A percentile compares a stretch with the other conserved stretches of the same genome.
These are phyloP conservation scores for Quercus lobata DNA, from an alignment of 331 rosid genomes.

Conservation along the genomic window DNA sequence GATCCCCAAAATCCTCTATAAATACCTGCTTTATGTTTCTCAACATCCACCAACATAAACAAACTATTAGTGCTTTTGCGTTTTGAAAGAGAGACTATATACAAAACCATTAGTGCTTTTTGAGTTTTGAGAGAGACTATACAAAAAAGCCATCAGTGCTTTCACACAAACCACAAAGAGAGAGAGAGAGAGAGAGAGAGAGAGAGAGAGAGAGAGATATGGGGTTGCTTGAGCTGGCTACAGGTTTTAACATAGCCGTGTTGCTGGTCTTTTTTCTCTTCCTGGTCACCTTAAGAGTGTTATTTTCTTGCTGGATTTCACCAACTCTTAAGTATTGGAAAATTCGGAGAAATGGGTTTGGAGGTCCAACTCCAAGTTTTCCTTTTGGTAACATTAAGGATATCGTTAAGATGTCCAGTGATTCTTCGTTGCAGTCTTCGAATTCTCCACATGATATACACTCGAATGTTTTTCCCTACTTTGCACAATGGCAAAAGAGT, in stretches of 20 bases:
- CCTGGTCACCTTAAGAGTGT: too few relatives aligned
- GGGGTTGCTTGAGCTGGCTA: background rate
- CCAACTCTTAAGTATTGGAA: conserved; percentile 40
- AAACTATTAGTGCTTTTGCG: background rate
- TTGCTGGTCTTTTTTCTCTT: too few relatives aligned
- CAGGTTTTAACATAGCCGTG: background rate
- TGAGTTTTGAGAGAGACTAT: too few relatives aligned
- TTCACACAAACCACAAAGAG: background rate
- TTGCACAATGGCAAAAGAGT: conserved; percentile 63
- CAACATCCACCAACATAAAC: background rate
- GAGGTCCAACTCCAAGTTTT: conserved; percentile 73
- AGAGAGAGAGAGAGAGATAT: background rate
- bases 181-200: background rate
- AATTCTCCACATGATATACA: conserved; percentile 55
- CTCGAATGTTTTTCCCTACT: conserved; percentile 61
- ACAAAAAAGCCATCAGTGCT: background rate
- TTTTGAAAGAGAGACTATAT: too few relatives aligned
- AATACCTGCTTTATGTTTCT: conserved; percentile 7
- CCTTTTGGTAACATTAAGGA: conserved; percentile 64
- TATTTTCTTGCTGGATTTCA: conserved; percentile 53
- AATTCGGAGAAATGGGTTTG: conserved; percentile 61
- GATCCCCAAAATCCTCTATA: background rate
- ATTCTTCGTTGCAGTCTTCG: conserved; percentile 12
- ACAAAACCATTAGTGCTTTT: too few relatives aligned
- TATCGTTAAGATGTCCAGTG: conserved; percentile 39